phyloP scores from a whole-genome alignment of 2,329 filamentous ascomycete species.

The Monosporascus sp. region DNA sequence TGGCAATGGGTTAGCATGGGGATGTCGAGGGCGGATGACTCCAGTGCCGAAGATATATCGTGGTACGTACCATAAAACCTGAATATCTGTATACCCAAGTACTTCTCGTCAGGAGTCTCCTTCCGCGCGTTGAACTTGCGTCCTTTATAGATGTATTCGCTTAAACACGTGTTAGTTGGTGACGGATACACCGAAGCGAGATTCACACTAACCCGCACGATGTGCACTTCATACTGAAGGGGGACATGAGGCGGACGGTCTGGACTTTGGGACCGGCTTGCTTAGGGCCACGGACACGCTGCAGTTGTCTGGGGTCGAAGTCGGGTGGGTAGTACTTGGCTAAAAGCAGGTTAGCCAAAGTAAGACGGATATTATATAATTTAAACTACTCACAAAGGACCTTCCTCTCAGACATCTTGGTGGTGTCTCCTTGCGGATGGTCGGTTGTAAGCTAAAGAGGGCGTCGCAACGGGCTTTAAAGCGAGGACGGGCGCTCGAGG shows the following conservation, averaged over 20 bases:
- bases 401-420: neutral
- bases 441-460: neutral
- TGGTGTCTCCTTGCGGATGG: neutral
- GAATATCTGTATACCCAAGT: slow-evolving; percentile 81
- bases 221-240: slow-evolving; percentile 53
- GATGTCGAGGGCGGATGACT: neutral
- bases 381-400: neutral
- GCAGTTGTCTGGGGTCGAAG: slow-evolving; percentile 83
- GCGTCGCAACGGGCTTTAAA: neutral
- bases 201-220: slow-evolving; percentile 32
- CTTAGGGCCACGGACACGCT: slow-evolving; percentile 63
- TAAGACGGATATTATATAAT: neutral
- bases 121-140: slow-evolving; percentile 95
- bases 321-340: slow-evolving; percentile 64
- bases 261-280: slow-evolving; percentile 73
- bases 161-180: slow-evolving; percentile 33
- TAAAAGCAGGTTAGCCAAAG: neutral
- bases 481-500: neutral
- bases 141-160: slow-evolving; percentile 84
- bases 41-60: neutral
- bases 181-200: slow-evolving; percentile 27
- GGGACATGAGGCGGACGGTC: slow-evolving; percentile 85
- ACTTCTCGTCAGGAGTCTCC: slow-evolving; percentile 82
- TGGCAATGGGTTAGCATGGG: slow-evolving; percentile 3
- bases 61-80: slow-evolving; percentile 56